Conservation (phyloP, 495 filamentous ascomycete genomes). For the Tuber melanosporum region DNA sequence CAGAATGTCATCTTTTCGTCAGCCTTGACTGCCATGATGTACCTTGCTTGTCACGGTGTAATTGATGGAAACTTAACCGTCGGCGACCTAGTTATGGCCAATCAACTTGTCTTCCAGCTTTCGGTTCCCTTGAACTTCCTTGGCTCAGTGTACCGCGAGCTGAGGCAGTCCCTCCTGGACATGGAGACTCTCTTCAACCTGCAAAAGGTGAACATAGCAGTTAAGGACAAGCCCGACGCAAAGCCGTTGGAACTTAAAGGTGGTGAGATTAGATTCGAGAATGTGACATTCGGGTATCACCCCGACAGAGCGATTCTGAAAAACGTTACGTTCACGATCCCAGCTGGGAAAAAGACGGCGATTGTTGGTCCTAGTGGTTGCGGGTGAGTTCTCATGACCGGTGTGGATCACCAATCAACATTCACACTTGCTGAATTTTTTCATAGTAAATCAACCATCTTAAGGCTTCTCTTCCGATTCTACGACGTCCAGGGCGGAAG, state of each 20-base stretch:
- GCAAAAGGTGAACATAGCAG: conserved; percentile 91
- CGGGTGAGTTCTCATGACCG: conserved; percentile 47
- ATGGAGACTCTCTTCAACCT: conserved; percentile 99
- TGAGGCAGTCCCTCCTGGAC: conserved; percentile 86
- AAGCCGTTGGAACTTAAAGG: conserved; percentile 66
- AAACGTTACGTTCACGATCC: conserved; percentile 79
- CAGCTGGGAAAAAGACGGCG: conserved; percentile 90
- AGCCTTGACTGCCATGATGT: conserved; percentile 97
- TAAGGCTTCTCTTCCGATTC: conserved; percentile 85
- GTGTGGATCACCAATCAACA: too few relatives aligned
- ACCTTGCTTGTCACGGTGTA: conserved; percentile 81
- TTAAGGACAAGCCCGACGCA: conserved; percentile 68
- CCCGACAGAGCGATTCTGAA: conserved; percentile 78
- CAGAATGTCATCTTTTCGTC: conserved; percentile 96
- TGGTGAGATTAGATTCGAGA: conserved; percentile 87
- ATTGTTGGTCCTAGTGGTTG: conserved; percentile 93
- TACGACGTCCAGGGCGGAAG: conserved; percentile 85
- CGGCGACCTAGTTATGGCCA: conserved; percentile 97
- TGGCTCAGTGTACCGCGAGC: conserved; percentile 89
- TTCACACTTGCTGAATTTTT: background rate
- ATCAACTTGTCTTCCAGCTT: conserved; percentile 96
- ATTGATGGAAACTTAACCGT: conserved; percentile 73
- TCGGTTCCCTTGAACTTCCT: conserved; percentile 95
- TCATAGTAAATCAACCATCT: conserved; percentile 72
- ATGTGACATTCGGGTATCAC: conserved; percentile 91